Percentiles rank a stretch among this genome's conserved stretches.
Conservation (phyloP, 192 early-diverging fungal genomes). For the Cladochytrium replicatum region DNA sequence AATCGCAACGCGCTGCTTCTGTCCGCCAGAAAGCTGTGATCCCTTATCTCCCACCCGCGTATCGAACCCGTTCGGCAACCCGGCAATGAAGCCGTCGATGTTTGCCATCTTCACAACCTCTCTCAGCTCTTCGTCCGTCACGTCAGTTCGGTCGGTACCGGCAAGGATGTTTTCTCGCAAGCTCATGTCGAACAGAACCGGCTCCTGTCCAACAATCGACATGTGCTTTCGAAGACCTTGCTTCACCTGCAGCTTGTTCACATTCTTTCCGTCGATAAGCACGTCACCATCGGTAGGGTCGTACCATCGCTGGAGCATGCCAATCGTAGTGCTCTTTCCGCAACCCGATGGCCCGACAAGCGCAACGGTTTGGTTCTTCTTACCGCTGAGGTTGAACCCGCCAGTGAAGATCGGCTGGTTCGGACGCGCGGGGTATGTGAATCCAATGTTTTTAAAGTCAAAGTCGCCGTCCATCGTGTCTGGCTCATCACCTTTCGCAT, state of each 20-base stretch:
- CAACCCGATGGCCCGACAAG: no score
- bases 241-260: slow-evolving; percentile 9
- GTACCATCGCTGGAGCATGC: neutral
- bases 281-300: slow-evolving; percentile 10
- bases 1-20: slow-evolving; percentile 71
- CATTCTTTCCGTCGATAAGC: slow-evolving; percentile 4
- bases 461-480: slow-evolving; percentile 7
- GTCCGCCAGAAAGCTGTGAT: slow-evolving; percentile 39
- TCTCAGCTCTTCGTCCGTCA: slow-evolving; percentile 46
- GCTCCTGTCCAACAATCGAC: slow-evolving; percentile 56
- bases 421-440: slow-evolving; percentile 58
- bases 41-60: slow-evolving; percentile 36
- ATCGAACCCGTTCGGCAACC: slow-evolving; percentile 66
- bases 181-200: slow-evolving; percentile 60
- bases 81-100: slow-evolving; percentile 57
- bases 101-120: slow-evolving; percentile 40
- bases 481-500: slow-evolving; percentile 21
- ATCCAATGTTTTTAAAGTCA: slow-evolving; percentile 23
- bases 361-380: no score
- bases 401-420: slow-evolving; percentile 46
- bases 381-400: slow-evolving; percentile 1
- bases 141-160: slow-evolving; percentile 19
- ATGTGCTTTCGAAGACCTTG: neutral
- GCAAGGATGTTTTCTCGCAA: slow-evolving; percentile 67
- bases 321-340: slow-evolving; percentile 34